phyloP scores from a whole-genome alignment of 495 filamentous ascomycete species.

The Terfezia claveryi region DNA sequence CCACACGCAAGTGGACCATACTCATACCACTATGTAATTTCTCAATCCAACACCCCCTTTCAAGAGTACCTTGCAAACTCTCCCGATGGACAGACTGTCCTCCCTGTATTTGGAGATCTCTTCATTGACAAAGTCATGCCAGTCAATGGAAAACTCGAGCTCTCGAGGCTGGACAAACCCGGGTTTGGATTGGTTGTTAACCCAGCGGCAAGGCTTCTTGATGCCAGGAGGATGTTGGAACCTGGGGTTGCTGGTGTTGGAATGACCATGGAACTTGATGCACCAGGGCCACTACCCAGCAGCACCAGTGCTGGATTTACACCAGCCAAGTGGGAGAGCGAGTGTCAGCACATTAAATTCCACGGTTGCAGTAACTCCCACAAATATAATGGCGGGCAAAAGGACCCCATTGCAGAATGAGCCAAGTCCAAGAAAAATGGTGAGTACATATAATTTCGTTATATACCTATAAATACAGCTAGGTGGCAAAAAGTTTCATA shows the following conservation, averaged over 20 bases:
- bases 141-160: constrained; percentile 52
- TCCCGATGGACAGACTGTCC: constrained; percentile 63
- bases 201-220: constrained; percentile 52
- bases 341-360: no score
- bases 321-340: neutral
- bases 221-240: constrained; percentile 42
- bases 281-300: constrained; percentile 2
- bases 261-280: constrained; percentile 3
- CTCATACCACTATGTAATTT: constrained; percentile 85
- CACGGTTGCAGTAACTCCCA: no score
- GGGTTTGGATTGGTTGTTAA: constrained; percentile 79
- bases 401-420: no score
- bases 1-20: constrained; percentile 82
- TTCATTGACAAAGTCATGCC: constrained; percentile 85
- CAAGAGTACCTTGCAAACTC: constrained; percentile 90
- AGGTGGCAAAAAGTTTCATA: no score
- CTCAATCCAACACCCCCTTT: constrained; percentile 75
- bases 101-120: constrained; percentile 77
- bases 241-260: neutral
- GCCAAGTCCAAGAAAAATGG: no score
- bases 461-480: no score
- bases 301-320: neutral
- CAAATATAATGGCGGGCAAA: no score
- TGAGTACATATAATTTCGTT: no score
- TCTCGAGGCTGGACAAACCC: constrained; percentile 62